phyloP scores from a whole-genome alignment of 192 early-diverging fungal species.

The Entomortierella chlamydospora region DNA sequence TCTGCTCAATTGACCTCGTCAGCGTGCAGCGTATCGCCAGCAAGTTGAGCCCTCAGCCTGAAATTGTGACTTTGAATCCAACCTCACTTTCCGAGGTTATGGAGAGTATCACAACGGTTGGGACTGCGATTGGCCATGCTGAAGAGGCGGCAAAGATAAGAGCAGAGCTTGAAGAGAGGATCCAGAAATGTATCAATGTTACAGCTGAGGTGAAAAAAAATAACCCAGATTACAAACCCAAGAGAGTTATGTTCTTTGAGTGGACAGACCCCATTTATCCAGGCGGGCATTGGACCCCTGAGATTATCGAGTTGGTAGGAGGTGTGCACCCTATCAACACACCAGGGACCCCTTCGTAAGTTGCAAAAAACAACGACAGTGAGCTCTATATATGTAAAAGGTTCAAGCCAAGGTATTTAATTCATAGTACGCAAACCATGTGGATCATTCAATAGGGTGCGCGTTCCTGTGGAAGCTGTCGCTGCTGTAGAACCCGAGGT shows the following conservation, averaged over 20 bases:
- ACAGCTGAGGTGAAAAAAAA: slow-evolving; percentile 11
- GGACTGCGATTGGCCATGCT: slow-evolving; percentile 46
- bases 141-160: slow-evolving; percentile 43
- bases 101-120: slow-evolving; percentile 58
- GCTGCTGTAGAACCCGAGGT: slow-evolving; percentile 48
- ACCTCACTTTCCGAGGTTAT: slow-evolving; percentile 59
- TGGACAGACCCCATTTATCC: slow-evolving; percentile 64
- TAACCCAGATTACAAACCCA: slow-evolving; percentile 32
- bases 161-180: slow-evolving; percentile 38
- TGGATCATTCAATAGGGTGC: slow-evolving; percentile 18
- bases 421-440: no score
- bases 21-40: slow-evolving; percentile 62
- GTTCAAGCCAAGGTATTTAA: no score
- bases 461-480: slow-evolving; percentile 48
- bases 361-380: no score
- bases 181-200: slow-evolving; percentile 48
- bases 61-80: slow-evolving; percentile 54
- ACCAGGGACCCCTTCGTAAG: slow-evolving; percentile 61
- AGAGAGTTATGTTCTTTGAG: slow-evolving; percentile 60
- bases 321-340: slow-evolving; percentile 59
- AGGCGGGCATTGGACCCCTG: slow-evolving; percentile 66
- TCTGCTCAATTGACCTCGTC: slow-evolving; percentile 64
- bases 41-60: slow-evolving; percentile 57
- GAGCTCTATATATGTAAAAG: no score
- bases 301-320: slow-evolving; percentile 61